Evolutionary conservation across 179 eudicot genomes (phyloP).

Genomic region (Camellia oleifera): DNA sequence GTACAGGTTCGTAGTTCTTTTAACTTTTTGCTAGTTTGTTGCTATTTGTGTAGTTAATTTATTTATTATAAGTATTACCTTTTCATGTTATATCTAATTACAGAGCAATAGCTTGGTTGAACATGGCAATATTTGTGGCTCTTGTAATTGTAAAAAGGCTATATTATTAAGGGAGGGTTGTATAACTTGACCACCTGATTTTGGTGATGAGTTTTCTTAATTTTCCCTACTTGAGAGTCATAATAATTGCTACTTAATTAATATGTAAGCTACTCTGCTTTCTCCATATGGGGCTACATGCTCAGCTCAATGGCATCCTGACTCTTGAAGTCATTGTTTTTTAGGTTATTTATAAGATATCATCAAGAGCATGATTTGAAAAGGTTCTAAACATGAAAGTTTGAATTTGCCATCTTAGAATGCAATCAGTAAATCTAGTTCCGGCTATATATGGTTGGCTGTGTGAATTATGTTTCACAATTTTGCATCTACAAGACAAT

Average conservation of each 20-base stretch:
- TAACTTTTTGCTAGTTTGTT: not conserved
- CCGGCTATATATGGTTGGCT: no score
- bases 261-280: not conserved
- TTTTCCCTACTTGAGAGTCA: not conserved
- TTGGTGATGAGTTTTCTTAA: not conserved
- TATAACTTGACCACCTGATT: not conserved
- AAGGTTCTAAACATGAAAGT: no score
- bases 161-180: not conserved
- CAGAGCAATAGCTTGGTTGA: not conserved
- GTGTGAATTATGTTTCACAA: no score
- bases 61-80: not conserved
- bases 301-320: no score
- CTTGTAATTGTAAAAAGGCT: not conserved
- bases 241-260: not conserved
- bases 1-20: slow-evolving; percentile 61
- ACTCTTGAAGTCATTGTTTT: no score
- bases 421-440: no score
- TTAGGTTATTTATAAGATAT: no score
- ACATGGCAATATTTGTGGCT: not conserved
- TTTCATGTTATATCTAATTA: not conserved
- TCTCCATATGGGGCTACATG: not conserved
- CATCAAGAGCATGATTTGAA: no score
- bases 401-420: no score
- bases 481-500: no score
- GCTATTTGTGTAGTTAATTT: not conserved